Evolutionary conservation across 2,329 filamentous ascomycete genomes (phyloP).

Genomic region (Drechslerella dactyloides): DNA sequence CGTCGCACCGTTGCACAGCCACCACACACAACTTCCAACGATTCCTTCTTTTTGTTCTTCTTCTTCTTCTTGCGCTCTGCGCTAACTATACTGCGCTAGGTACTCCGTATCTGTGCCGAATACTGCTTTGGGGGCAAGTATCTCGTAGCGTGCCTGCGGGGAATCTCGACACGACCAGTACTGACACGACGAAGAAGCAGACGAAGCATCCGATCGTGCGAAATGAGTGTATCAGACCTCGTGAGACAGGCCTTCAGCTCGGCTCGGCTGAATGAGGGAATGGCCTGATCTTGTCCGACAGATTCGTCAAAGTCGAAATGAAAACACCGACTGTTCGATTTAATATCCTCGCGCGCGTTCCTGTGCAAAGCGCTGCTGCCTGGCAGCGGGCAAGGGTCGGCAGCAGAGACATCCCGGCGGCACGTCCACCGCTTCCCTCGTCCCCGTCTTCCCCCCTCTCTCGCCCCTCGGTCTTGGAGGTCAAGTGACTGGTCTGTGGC

Average conservation of each 20-base stretch:
- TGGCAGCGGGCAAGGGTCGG: conserved; percentile 1
- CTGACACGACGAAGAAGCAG: too few relatives aligned
- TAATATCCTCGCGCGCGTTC: neutral
- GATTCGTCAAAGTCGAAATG: neutral
- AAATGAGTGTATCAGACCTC: neutral
- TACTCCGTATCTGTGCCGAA: too few relatives aligned
- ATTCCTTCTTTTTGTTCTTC: too few relatives aligned
- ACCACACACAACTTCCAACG: too few relatives aligned
- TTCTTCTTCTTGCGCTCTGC: too few relatives aligned
- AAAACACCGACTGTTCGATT: conserved; percentile 4
- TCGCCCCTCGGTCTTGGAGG: neutral
- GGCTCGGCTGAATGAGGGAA: neutral
- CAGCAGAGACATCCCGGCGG: neutral
- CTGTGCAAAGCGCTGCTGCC: conserved; percentile 3
- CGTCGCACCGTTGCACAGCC: conserved; percentile 16
- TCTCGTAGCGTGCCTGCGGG: too few relatives aligned
- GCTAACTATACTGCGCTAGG: too few relatives aligned
- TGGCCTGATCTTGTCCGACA: conserved; percentile 3
- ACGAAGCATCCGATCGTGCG: too few relatives aligned
- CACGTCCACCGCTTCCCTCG: neutral
- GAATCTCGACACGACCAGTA: too few relatives aligned
- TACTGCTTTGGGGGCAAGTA: too few relatives aligned
- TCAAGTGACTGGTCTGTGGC: too few relatives aligned
- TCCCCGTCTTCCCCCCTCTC: neutral
- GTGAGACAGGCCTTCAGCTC: conserved; percentile 4